Conservation (phyloP, 345 rosid genomes). For the Hypericum perforatum region DNA sequence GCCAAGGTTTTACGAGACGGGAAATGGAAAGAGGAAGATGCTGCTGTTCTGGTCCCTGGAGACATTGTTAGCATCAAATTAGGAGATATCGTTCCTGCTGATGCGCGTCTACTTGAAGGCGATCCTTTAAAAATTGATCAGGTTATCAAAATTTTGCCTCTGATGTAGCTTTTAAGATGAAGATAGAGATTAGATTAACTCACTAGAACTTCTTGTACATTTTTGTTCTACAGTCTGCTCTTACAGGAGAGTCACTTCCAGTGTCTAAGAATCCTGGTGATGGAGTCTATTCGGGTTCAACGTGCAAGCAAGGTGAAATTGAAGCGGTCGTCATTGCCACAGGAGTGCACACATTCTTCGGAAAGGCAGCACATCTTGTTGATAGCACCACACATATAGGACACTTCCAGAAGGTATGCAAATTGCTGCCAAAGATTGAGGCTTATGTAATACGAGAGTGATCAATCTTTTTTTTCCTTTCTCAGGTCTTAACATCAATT, state of each 20-base stretch:
- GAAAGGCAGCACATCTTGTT: conserved; percentile 95
- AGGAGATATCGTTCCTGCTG: conserved; percentile 51
- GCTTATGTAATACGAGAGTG: not conserved
- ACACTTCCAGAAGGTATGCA: conserved; percentile 71
- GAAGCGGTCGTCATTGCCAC: conserved; percentile 90
- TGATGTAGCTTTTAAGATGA: too few species aligned
- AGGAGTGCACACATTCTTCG: conserved; percentile 87
- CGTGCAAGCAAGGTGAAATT: conserved; percentile 34
- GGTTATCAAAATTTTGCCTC: conserved; percentile 13
- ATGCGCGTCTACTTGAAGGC: conserved; percentile 54
- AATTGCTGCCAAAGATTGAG: too few species aligned
- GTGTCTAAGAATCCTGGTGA: conserved; percentile 63
- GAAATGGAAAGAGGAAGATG: conserved; percentile 47
- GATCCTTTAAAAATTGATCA: conserved; percentile 59
- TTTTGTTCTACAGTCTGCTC: conserved; percentile 54
- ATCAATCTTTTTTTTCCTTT: conserved; percentile 6
- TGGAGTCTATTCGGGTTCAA: conserved; percentile 78
- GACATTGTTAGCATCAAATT: conserved; percentile 49
- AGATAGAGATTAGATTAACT: too few species aligned
- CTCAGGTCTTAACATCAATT: conserved; percentile 72
- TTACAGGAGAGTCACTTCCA: conserved; percentile 87
- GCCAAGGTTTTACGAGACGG: conserved; percentile 48
- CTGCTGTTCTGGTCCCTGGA: conserved; percentile 40
- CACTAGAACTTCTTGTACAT: not conserved
- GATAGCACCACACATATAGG: conserved; percentile 75